Percentiles rank a stretch among this genome's conserved stretches.
phyloP scores from a whole-genome alignment of 2,329 filamentous ascomycete genomes.

The Ophiostoma ulmi region DNA sequence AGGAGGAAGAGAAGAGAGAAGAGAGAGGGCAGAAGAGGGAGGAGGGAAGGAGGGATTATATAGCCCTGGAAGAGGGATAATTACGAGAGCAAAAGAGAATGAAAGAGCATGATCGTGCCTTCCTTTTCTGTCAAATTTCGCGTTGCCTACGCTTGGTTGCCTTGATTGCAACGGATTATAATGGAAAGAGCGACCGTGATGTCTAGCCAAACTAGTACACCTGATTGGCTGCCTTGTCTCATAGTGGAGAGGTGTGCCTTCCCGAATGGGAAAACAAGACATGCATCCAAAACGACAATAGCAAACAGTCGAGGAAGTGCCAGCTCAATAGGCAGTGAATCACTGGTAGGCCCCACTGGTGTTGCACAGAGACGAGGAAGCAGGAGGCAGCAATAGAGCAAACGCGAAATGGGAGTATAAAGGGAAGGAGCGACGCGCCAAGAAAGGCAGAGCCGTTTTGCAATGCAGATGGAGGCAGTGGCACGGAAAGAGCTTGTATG shows the following conservation, averaged over 20 bases:
- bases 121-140: neutral
- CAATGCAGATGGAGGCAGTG: neutral
- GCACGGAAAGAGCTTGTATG: neutral
- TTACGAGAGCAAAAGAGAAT: neutral
- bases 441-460: neutral
- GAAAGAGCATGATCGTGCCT: neutral
- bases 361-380: neutral
- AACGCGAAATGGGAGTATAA: neutral
- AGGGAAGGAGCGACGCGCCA: neutral
- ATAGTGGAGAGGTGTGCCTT: neutral
- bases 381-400: neutral
- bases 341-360: neutral
- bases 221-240: slow-evolving; percentile 4
- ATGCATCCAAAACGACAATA: neutral
- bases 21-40: slow-evolving; percentile 6
- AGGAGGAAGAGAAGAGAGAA: neutral
- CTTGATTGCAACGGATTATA: neutral
- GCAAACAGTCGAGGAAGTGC: neutral
- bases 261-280: neutral
- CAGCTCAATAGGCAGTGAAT: neutral
- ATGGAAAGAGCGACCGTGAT: slow-evolving; percentile 20
- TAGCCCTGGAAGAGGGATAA: neutral
- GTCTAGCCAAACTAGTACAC: neutral
- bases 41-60: neutral
- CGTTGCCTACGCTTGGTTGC: neutral